These are phyloP conservation scores for Heritiera fomes DNA, from an alignment of 345 rosid species.

Conservation along the genomic window DNA sequence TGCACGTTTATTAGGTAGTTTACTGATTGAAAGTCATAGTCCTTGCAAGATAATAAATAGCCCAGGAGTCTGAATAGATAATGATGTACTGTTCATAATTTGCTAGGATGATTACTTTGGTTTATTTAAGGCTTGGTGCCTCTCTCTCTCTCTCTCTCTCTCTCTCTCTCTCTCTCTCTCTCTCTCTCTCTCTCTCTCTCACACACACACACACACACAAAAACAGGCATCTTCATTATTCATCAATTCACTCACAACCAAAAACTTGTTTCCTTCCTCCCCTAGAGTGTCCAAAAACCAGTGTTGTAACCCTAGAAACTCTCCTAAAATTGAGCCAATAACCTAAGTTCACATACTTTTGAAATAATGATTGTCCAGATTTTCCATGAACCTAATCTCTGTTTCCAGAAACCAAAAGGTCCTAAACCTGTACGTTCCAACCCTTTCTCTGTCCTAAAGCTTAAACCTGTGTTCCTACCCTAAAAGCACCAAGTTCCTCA, in stretches of 20 bases:
- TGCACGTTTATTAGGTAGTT: not conserved
- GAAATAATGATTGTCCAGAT: not conserved
- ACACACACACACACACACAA: not conserved
- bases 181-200: not conserved
- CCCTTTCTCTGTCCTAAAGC: not conserved
- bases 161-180: not conserved
- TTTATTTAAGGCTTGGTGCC: not conserved
- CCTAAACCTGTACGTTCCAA: not conserved
- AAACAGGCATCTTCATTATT: not conserved
- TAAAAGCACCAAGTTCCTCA: not conserved
- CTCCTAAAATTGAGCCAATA: not conserved
- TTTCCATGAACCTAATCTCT: not conserved
- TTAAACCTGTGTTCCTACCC: not conserved
- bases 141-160: not conserved
- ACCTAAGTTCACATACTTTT: not conserved
- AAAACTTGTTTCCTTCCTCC: constrained; percentile 4
- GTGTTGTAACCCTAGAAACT: not conserved
- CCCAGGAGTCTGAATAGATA: not conserved
- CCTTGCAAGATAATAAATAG: not conserved
- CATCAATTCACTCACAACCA: not conserved
- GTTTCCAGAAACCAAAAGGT: constrained; percentile 12
- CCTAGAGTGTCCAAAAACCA: not conserved
- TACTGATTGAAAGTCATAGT: not conserved
- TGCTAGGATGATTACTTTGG: not conserved
- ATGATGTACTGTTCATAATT: not conserved